Evolutionary conservation across 139 green algal species (phyloP), one percentile per base, ranked within the genome.

Genomic region (Deuterostichococcus epilithicus): DNA sequence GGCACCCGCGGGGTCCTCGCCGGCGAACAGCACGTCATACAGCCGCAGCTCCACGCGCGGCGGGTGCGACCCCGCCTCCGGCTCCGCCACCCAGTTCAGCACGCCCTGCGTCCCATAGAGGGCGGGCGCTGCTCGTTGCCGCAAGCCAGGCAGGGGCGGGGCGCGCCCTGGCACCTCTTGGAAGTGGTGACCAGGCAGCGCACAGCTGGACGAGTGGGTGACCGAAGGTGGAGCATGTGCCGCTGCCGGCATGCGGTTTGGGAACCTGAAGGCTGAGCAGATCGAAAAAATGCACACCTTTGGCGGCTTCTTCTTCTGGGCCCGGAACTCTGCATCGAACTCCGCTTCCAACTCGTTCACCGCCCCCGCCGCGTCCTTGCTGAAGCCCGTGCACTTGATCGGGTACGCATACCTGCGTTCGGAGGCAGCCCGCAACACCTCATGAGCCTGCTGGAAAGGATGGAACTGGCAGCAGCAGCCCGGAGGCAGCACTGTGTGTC

Each of bases 41-140:
- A 99, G 81, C 18, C 95, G 88, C 30, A 86, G 88, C 78, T 94
- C 86, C 44, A 91, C 87, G 1, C 35, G 78, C 32, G 87, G 77
- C 5, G 92, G 91, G 42, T 93, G 82, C 74, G 84, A 30, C 1
- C 91, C 94, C 0, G 92, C 87, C 39, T 26, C 44, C 2, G 94
- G 88, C 86, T 97, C 84, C 6, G 81, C 89, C 33, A 98, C 93
- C 96, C 96, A 99, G 85, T 98, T 96, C 70, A 99, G 86, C 44
- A 98, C 93, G 13, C 96, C 96, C 89, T 94, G 85, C 65, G 72
- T 68, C 34, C 63, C 52, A 20, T 47, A 18, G 52, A n/a, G n/a
- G n/a, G n/a, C n/a, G n/a, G n/a, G n/a, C n/a, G n/a, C n/a, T n/a
- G n/a, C n/a, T n/a, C n/a, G n/a, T n/a, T n/a, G n/a, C n/a, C n/a